Percentiles rank a stretch among this genome's conserved stretches.
Evolutionary conservation across 306 rosid species (phyloP).

Genomic region (Boehmeria nivea): DNA sequence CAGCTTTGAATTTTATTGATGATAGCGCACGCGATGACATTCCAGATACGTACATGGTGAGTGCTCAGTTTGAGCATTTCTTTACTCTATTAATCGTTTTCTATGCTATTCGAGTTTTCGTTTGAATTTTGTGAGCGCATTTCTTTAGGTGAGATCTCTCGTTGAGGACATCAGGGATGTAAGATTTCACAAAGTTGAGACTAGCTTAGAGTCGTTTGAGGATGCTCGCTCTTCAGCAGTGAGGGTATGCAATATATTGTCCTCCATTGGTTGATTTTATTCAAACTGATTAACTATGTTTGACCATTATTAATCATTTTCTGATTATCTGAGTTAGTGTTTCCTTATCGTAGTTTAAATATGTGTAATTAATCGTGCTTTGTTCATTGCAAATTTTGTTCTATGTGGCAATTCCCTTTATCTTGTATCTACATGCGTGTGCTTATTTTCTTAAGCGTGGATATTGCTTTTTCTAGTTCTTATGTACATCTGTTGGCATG

Average conservation of each 20-base stretch:
- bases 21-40: slow-evolving; percentile 81
- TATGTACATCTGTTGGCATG: not conserved
- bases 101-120: not conserved
- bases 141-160: slow-evolving; percentile 76
- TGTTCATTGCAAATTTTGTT: no score
- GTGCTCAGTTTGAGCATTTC: slow-evolving; percentile 25
- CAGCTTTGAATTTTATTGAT: slow-evolving; percentile 21
- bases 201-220: slow-evolving; percentile 74
- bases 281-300: not conserved
- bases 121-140: not conserved
- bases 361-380: no score
- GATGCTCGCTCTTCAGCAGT: slow-evolving; percentile 85
- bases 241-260: slow-evolving; percentile 46
- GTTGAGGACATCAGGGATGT: slow-evolving; percentile 85
- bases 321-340: no score
- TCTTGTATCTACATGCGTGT: no score
- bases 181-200: slow-evolving; percentile 89
- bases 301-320: no score
- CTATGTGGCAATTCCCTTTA: no score
- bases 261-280: slow-evolving; percentile 1
- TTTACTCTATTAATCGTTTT: not conserved
- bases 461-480: no score
- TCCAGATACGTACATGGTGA: slow-evolving; percentile 73
- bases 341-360: no score
- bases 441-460: no score